Evolutionary conservation across 2,329 filamentous ascomycete species (phyloP), one percentile per base, ranked within the genome.

Genomic region (Diaporthe amygdali): DNA sequence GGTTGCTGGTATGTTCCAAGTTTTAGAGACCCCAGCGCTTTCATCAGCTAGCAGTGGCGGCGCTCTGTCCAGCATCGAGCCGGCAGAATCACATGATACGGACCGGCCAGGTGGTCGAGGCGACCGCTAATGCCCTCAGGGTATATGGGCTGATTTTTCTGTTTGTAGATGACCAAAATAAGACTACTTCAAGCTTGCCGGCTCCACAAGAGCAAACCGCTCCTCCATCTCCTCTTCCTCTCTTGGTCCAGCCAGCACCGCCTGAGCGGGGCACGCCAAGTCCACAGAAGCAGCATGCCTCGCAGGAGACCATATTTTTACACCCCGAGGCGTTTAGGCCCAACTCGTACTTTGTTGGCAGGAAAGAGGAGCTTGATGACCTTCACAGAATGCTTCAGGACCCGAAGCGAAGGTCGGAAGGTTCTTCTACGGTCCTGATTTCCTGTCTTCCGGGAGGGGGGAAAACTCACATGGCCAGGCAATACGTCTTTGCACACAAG

Each of bases 391-490:
- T 90, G 76, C 81, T 93, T 4, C 88, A 85, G 75, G 89, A 91
- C 74, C 82, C 83, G 34, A 86, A 86, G 74, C 85, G 85, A 74
- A 83, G 89, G 46, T 82, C 84, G 9, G 81, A 88, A 55, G 89
- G 90, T 20, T 90, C 90, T 0, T 88, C 88, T 30, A 89, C 91
- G 1, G 90, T 92, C 2, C 81, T 93, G 10, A 85, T 94, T 14
- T 88, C 89, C 73, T 89, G 89, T 44, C 87, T 90, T 47, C 89
- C 91, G 2, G 92, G 92, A 2, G 88, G 88, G 17, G 92, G 92
- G 2, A 94, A 94, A 79, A 91, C 90, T 1, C 91, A 93, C 75
- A 81, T 93, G 17, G 91, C 91, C 34, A 85, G 91, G 4, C 85
- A 93, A 78, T 93, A 93, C 76, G 87, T 92, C 37, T 92, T 90